A percentile compares a stretch with the other conserved stretches of the same genome.
Conservation (phyloP, 306 rosid genomes). For the Citrullus colocynthis region DNA sequence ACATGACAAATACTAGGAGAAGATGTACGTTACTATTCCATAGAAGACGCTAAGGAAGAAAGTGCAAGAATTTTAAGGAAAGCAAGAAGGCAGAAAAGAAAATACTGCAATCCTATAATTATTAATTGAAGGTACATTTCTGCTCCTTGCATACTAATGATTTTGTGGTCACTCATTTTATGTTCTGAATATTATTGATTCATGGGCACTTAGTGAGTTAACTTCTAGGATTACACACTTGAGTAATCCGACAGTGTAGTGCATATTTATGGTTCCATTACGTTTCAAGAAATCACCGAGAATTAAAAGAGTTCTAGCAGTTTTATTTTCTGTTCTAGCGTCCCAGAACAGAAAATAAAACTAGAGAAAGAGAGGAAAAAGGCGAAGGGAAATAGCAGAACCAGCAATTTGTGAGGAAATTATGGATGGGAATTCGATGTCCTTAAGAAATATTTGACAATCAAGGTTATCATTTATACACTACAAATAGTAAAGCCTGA, state of each 20-base stretch:
- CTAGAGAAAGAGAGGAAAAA: background rate
- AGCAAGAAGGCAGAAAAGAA: conserved; percentile 89
- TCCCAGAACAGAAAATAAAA: background rate
- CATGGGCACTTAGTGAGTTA: background rate
- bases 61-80: conserved; percentile 53
- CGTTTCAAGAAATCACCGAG: background rate
- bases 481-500: background rate
- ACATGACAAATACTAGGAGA: conserved; percentile 7
- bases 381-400: background rate
- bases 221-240: background rate
- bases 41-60: conserved; percentile 56
- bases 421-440: background rate
- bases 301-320: background rate
- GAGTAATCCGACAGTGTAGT: background rate
- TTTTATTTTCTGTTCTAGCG: background rate
- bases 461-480: background rate
- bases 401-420: background rate
- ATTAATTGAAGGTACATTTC: conserved; percentile 47
- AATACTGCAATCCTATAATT: conserved; percentile 36
- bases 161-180: background rate
- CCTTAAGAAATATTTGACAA: background rate
- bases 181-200: background rate
- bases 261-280: background rate
- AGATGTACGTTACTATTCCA: conserved; percentile 26
- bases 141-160: background rate